These are phyloP conservation scores for Vitis hybrid DNA, from an alignment of 177 flowering plant genomes.

Conservation along the genomic window DNA sequence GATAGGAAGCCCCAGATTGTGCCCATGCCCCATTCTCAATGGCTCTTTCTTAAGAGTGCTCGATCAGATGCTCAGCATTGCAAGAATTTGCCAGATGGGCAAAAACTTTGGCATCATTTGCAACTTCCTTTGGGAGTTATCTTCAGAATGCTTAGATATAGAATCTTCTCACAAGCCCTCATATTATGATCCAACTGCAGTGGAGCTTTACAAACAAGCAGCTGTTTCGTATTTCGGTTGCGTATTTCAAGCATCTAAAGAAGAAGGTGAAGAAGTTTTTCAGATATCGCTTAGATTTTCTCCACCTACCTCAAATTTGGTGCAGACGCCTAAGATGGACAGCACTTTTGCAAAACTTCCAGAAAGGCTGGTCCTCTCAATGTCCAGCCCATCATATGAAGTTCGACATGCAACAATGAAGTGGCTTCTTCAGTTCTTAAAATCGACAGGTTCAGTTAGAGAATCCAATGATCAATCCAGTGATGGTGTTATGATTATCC, in stretches of 20 bases:
- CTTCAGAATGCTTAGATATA: constrained; percentile 60
- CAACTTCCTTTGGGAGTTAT: constrained; percentile 54
- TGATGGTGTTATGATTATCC: constrained; percentile 28
- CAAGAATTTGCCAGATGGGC: constrained; percentile 42
- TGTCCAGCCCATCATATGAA: constrained; percentile 79
- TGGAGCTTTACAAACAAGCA: constrained; percentile 80
- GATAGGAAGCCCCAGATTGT: constrained; percentile 68
- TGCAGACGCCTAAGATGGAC: constrained; percentile 26
- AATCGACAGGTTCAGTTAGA: constrained; percentile 26
- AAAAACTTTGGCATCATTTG: constrained; percentile 38
- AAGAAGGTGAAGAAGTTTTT: constrained; percentile 32
- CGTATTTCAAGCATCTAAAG: constrained; percentile 42
- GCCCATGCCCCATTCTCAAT: constrained; percentile 74
- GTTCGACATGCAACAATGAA: constrained; percentile 84
- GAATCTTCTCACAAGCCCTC: constrained; percentile 31
- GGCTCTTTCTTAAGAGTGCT: constrained; percentile 55
- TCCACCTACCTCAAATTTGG: constrained; percentile 21
- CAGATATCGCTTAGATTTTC: constrained; percentile 20
- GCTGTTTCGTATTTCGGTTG: constrained; percentile 73
- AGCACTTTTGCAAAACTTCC: constrained; percentile 31
- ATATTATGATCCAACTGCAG: constrained; percentile 73
- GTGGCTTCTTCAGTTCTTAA: constrained; percentile 67
- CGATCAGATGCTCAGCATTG: constrained; percentile 75
- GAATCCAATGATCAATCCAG: constrained; percentile 15
- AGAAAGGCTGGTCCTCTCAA: constrained; percentile 46